Conservation (phyloP, 805 yeast species). For the Groenewaldozyma tartarivorans region DNA sequence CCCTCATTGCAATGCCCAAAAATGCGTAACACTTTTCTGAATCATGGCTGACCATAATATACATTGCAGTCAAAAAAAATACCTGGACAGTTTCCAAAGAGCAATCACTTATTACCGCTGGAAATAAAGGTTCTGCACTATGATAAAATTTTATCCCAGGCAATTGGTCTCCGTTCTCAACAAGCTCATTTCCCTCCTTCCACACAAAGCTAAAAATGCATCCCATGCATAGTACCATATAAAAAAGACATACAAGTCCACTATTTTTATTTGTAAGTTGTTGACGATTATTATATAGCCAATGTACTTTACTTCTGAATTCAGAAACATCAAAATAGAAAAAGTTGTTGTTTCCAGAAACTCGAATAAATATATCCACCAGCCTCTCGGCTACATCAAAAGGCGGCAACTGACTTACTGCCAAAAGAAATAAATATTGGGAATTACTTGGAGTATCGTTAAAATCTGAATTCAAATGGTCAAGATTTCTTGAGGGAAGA, state of each 20-base stretch:
- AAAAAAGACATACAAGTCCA: background rate
- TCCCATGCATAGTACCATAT: slow-evolving; percentile 1
- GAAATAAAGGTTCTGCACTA: slow-evolving; percentile 1
- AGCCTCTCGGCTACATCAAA: background rate
- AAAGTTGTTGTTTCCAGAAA: slow-evolving; percentile 3
- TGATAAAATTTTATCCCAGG: slow-evolving; percentile 4
- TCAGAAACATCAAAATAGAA: slow-evolving; percentile 1
- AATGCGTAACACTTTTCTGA: background rate
- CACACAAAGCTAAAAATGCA: background rate
- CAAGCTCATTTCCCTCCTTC: background rate
- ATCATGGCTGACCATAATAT: background rate
- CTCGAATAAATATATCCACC: background rate
- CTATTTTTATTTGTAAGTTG: background rate
- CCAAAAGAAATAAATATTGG: background rate
- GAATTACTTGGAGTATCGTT: background rate
- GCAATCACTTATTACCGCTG: background rate
- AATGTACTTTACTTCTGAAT: background rate
- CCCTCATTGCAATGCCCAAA: slow-evolving; percentile 3
- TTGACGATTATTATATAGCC: background rate
- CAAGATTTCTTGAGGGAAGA: background rate
- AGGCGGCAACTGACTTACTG: slow-evolving; percentile 2
- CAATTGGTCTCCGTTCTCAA: too few relatives aligned
- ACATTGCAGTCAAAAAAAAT: slow-evolving; percentile 2
- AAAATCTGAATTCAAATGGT: background rate
- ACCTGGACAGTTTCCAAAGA: slow-evolving; percentile 2